Conservation (phyloP, 441 rosid genomes). For the Erodium trifolium region DNA sequence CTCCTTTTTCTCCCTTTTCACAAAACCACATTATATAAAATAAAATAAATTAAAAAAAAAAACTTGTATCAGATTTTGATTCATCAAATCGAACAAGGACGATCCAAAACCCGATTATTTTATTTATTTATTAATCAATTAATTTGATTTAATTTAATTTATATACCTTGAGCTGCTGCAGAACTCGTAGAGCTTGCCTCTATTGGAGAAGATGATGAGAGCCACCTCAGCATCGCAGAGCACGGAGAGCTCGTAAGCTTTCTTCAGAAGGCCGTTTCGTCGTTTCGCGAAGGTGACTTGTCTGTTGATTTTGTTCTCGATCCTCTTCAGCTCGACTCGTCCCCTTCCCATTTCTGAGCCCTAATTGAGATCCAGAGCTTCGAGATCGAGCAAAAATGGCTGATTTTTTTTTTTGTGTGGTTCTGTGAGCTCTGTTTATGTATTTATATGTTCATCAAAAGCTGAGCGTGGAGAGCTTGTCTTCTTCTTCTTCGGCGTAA, state of each 20-base stretch:
- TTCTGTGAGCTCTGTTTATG: background rate
- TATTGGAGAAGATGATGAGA: slow-evolving; percentile 99
- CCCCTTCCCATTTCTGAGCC: slow-evolving; percentile 73
- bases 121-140: too few relatives aligned
- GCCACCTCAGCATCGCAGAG: slow-evolving; percentile 71
- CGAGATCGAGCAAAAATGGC: background rate
- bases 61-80: too few relatives aligned
- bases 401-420: too few relatives aligned
- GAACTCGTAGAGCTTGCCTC: slow-evolving; percentile 98
- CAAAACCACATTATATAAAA: too few relatives aligned
- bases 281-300: slow-evolving; percentile 63
- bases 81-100: too few relatives aligned
- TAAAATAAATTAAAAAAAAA: too few relatives aligned
- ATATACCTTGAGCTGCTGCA: slow-evolving; percentile 89
- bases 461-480: too few relatives aligned
- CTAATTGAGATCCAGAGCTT: background rate
- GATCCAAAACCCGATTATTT: too few relatives aligned
- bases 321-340: slow-evolving; percentile 97
- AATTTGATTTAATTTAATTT: too few relatives aligned
- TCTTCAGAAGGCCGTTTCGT: slow-evolving; percentile 93
- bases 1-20: too few relatives aligned
- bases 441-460: background rate
- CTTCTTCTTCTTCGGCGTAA: background rate
- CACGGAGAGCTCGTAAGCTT: slow-evolving; percentile 68
- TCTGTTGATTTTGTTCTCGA: slow-evolving; percentile 72